Percentiles rank a stretch among this genome's conserved stretches.
Evolutionary conservation across 768 basidiomycete species (phyloP).

Genomic region (Kwoniella heveanensis): DNA sequence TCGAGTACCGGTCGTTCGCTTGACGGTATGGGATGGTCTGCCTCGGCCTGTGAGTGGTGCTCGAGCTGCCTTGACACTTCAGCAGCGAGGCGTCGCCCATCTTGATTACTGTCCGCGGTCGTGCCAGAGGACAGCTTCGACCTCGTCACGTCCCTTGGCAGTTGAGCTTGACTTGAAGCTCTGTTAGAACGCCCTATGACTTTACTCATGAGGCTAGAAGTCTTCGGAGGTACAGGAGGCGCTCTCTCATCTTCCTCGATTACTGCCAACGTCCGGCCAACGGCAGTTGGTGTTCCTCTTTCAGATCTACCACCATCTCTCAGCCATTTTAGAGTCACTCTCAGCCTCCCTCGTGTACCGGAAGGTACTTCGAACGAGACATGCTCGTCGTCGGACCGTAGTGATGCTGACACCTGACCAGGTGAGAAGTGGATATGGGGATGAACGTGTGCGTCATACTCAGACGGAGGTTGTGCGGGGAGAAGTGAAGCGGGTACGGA

Average conservation of each 20-base stretch:
- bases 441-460: neutral
- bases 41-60: too few relatives aligned
- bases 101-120: neutral
- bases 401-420: constrained; percentile 7
- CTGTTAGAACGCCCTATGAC: neutral
- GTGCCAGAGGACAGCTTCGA: neutral
- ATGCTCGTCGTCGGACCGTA: constrained; percentile 17
- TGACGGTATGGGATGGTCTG: constrained; percentile 2
- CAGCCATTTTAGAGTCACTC: constrained; percentile 20
- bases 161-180: neutral
- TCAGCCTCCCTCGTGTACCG: constrained; percentile 18
- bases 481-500: neutral
- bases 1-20: constrained; percentile 7
- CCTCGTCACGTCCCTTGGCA: neutral
- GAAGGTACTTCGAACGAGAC: constrained; percentile 27
- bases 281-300: neutral
- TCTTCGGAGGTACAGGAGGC: constrained; percentile 17
- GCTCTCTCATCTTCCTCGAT: constrained; percentile 8
- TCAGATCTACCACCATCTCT: constrained; percentile 10
- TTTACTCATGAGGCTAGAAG: constrained; percentile 13
- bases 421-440: constrained; percentile 17
- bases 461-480: neutral
- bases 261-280: neutral
- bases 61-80: neutral
- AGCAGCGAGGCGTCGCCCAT: neutral